These are phyloP conservation scores for Fusarium brachygibbosum DNA, from an alignment of 2,329 filamentous ascomycete species.

Conservation along the genomic window DNA sequence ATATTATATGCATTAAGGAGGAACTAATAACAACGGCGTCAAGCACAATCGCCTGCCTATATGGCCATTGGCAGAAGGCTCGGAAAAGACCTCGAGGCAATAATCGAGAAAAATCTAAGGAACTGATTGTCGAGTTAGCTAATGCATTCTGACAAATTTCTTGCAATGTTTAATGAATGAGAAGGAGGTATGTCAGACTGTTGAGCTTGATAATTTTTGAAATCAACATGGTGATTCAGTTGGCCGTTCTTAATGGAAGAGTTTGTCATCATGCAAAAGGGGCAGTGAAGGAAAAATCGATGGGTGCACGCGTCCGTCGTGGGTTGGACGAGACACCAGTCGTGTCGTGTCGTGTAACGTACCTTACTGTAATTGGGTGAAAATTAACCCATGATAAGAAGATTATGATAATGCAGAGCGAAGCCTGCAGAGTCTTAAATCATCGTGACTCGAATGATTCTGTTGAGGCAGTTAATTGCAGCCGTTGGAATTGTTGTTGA, in stretches of 20 bases:
- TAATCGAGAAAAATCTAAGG: conserved; percentile 6
- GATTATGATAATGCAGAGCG: conserved; percentile 1
- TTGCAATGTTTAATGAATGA: conserved; percentile 4
- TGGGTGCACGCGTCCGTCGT: conserved; percentile 8
- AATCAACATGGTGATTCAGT: conserved; percentile 72
- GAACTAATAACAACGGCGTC: neutral
- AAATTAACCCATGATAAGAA: neutral
- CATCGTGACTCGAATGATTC: conserved; percentile 21
- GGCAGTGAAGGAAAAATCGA: neutral
- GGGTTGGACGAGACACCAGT: conserved; percentile 35
- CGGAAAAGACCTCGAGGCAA: neutral
- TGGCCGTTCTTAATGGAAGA: conserved; percentile 75
- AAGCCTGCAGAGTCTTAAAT: conserved; percentile 2
- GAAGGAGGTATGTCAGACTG: conserved; percentile 65
- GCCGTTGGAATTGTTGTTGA: conserved; percentile 22
- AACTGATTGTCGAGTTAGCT: conserved; percentile 47
- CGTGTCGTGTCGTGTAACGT: conserved; percentile 36
- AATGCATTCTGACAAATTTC: conserved; percentile 16
- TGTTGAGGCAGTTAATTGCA: conserved; percentile 8
- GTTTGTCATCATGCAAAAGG: conserved; percentile 65
- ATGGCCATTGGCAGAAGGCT: neutral
- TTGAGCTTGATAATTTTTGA: conserved; percentile 72
- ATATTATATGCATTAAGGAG: neutral
- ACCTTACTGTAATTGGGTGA: conserved; percentile 36
- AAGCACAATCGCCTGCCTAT: neutral